These are phyloP conservation scores for Capsella rubella DNA, from an alignment of 441 rosid species.

Conservation along the genomic window DNA sequence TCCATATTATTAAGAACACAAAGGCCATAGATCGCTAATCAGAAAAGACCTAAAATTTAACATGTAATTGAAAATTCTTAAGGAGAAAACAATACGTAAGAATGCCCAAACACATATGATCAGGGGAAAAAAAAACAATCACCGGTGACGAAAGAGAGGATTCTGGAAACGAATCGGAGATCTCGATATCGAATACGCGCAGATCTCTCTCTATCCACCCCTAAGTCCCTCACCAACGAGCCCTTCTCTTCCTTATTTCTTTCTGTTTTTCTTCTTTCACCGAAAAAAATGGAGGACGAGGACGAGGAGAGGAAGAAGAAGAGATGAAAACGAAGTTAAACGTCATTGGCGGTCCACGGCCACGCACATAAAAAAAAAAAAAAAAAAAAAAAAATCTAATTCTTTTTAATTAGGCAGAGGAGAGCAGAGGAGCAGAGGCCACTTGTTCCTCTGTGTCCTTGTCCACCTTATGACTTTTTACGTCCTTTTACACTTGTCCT, in stretches of 20 bases:
- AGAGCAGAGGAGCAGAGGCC: conserved; percentile 23
- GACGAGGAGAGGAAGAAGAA: background rate
- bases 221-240: background rate
- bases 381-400: background rate
- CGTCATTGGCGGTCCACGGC: conserved; percentile 50
- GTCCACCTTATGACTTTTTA: conserved; percentile 21
- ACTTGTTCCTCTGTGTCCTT: conserved; percentile 29
- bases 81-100: background rate
- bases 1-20: background rate
- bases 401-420: conserved; percentile 20
- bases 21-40: conserved; percentile 15
- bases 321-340: conserved; percentile 35
- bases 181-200: conserved; percentile 12
- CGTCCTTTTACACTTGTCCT: conserved; percentile 20
- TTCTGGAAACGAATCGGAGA: conserved; percentile 25
- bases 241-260: conserved; percentile 28
- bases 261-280: background rate
- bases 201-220: conserved; percentile 33
- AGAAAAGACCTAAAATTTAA: background rate
- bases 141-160: conserved; percentile 31
- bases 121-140: background rate
- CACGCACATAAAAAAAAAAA: conserved; percentile 21
- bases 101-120: background rate
- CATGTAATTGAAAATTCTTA: conserved; percentile 5
- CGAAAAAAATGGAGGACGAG: background rate